Base-by-base conservation (phyloP, 1,284 basidiomycete species). In the Ceratobasidium sp. region DNA sequence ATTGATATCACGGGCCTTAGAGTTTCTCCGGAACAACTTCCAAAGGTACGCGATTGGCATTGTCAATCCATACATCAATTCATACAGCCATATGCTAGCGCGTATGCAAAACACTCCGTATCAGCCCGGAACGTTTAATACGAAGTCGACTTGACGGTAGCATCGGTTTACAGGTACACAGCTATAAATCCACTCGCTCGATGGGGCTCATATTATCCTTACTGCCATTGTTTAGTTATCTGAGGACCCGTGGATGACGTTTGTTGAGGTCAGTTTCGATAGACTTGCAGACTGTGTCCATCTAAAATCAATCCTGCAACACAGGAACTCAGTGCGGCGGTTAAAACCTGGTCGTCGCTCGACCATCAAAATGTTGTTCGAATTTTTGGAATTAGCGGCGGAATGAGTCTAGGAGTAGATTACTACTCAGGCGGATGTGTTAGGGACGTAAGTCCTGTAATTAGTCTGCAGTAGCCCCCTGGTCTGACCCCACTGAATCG, bases 321-420 rank as follows among this genome's bases (percentile, higher is more conserved):
- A 28, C 51, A 70, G 68, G 68, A 40, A 56, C 56, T 56, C 20
- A 9, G 15, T 3, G 53, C 26, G 18, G 39, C 23, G 33, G 49
- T 70, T 40, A 20, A 7, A 13, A 20, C 9, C 20, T 58, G 68
- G 68, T 9, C 15, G n/a, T 4, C 20, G 4, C 68, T 70, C 12
- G 10, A 15, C 5, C 68, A 70, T 15, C 10, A 7, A 20, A 70
- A 70, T 56, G 39, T 70, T 7, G 33, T 56, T 56, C 28, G n/a
- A 40, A 18, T 55, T 18, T 70, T 70, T 42, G 51, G 51, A 5
- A 39, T 39, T 42, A 10, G 68, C 15, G 5, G n/a, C 15, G 33
- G n/a, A 18, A 20, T 70, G n/a, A 70, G 23, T 39, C 51, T 70
- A 13, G 51, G 56, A 40, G 68, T 70, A 3, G 68, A 56, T 6